phyloP scores from a whole-genome alignment of 1,139 yeast species.

The Candida labiduridarum region DNA sequence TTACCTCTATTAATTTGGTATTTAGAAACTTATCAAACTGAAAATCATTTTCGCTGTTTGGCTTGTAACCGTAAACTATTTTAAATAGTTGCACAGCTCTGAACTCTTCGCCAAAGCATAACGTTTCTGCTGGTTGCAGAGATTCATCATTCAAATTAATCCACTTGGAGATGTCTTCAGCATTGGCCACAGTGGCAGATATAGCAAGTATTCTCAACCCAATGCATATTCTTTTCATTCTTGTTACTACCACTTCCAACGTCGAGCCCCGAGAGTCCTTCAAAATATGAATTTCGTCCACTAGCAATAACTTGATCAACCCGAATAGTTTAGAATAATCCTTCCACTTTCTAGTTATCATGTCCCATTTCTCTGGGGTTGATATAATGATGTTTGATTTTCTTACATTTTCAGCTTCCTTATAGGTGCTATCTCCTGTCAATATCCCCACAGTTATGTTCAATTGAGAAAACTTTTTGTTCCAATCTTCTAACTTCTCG shows the following conservation, averaged over 20 bases:
- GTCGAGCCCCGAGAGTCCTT: slow-evolving; percentile 53
- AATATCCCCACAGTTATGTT: slow-evolving; percentile 46
- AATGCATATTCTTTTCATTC: slow-evolving; percentile 47
- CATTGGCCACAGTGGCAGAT: slow-evolving; percentile 59
- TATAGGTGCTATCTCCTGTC: slow-evolving; percentile 49
- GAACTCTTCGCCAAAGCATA: slow-evolving; percentile 48
- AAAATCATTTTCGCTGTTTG: slow-evolving; percentile 39
- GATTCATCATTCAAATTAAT: slow-evolving; percentile 23
- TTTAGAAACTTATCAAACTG: slow-evolving; percentile 47
- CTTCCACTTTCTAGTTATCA: slow-evolving; percentile 51
- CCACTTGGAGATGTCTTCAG: slow-evolving; percentile 52
- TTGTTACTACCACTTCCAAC: slow-evolving; percentile 53
- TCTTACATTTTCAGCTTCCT: slow-evolving; percentile 43
- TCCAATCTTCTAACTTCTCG: slow-evolving; percentile 50
- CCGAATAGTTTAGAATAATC: slow-evolving; percentile 42
- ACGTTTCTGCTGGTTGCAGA: slow-evolving; percentile 26
- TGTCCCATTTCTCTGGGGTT: slow-evolving; percentile 64
- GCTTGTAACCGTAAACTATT: slow-evolving; percentile 44
- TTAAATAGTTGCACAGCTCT: slow-evolving; percentile 46
- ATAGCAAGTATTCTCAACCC: slow-evolving; percentile 50
- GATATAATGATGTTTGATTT: slow-evolving; percentile 50
- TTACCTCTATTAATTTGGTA: slow-evolving; percentile 36
- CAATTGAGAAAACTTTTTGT: slow-evolving; percentile 30
- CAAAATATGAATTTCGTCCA: slow-evolving; percentile 55
- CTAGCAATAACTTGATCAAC: slow-evolving; percentile 40